Percentiles rank a stretch among this genome's conserved stretches.
phyloP scores from a whole-genome alignment of 805 yeast genomes.

The Candida dajiaensis region DNA sequence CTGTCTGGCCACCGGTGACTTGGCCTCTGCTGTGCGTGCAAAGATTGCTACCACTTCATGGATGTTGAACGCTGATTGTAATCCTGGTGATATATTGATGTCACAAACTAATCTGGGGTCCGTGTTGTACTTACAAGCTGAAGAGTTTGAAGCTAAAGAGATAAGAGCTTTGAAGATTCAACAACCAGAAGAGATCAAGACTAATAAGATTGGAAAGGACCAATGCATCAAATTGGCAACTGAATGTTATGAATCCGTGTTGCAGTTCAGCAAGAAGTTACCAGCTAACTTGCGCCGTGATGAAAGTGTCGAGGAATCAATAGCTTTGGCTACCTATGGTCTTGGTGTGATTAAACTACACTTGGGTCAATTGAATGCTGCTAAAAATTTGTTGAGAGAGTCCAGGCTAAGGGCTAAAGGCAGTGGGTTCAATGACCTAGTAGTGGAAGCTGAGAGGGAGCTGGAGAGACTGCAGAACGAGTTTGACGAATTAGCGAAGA shows the following conservation, averaged over 20 bases:
- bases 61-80: conserved; percentile 69
- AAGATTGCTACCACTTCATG: conserved; percentile 60
- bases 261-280: conserved; percentile 36
- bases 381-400: conserved; percentile 58
- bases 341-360: conserved; percentile 76
- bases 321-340: conserved; percentile 80
- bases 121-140: conserved; percentile 60
- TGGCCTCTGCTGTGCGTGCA: conserved; percentile 51
- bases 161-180: conserved; percentile 25
- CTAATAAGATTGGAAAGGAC: conserved; percentile 19
- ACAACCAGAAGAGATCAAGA: conserved; percentile 18
- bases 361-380: conserved; percentile 45
- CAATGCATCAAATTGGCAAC: conserved; percentile 29
- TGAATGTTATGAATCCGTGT: conserved; percentile 37
- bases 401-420: conserved; percentile 66
- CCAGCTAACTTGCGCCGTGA: conserved; percentile 31
- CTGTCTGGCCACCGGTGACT: conserved; percentile 64
- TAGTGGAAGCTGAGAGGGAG: conserved; percentile 62
- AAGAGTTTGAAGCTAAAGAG: conserved; percentile 49
- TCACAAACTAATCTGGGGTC: conserved; percentile 70
- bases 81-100: conserved; percentile 56
- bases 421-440: conserved; percentile 56
- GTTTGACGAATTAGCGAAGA: conserved; percentile 3
- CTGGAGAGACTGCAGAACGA: conserved; percentile 42
- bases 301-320: conserved; percentile 50